Evolutionary conservation across 371 early-diverging fungal genomes (phyloP).

Genomic region (Umbelopsis sp.): DNA sequence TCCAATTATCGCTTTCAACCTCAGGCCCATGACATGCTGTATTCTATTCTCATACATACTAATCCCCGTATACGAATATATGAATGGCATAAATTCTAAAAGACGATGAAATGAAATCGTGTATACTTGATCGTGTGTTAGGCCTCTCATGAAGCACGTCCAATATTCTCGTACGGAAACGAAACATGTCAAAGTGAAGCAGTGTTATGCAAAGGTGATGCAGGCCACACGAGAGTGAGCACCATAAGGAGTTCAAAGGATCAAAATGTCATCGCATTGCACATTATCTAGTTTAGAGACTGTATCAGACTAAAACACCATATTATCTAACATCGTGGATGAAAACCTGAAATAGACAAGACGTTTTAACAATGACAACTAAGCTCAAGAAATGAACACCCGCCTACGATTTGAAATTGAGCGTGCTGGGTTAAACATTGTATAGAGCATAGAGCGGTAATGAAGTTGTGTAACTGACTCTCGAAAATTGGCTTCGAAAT

Average conservation of each 20-base stretch:
- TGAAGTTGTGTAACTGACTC: constrained; percentile 5
- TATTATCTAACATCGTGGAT: neutral
- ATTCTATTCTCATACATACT: too few relatives aligned
- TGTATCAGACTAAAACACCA: neutral
- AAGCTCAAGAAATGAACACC: neutral
- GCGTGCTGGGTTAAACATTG: neutral
- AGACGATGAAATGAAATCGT: too few relatives aligned
- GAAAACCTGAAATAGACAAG: neutral
- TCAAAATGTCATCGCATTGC: neutral
- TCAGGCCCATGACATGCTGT: too few relatives aligned
- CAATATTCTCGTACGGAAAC: too few relatives aligned
- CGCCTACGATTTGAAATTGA: neutral
- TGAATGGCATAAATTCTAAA: too few relatives aligned
- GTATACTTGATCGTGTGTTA: too few relatives aligned
- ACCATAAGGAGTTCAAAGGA: neutral
- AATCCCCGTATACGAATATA: too few relatives aligned
- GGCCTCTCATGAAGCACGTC: too few relatives aligned
- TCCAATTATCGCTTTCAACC: too few relatives aligned
- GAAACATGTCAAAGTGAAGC: too few relatives aligned
- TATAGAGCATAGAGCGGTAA: neutral
- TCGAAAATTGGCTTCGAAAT: neutral
- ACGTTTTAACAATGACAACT: neutral
- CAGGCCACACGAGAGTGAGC: neutral
- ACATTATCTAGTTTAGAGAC: neutral
- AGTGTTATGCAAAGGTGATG: neutral